phyloP scores from a whole-genome alignment of 768 basidiomycete species.

The Rhizopogon salebrosus region DNA sequence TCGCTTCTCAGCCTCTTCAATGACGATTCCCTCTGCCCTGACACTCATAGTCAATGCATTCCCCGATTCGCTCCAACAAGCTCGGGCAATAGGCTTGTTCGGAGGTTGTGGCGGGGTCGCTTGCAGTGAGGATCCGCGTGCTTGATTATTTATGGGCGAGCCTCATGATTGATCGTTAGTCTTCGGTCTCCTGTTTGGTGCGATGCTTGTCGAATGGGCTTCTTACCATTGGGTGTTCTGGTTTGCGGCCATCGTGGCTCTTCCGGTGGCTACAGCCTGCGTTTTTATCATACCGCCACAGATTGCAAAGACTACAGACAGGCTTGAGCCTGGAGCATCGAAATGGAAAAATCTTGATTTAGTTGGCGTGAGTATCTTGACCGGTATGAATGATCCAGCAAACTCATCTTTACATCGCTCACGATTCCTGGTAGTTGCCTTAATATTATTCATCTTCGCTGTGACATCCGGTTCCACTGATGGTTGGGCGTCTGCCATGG shows the following conservation, averaged over 20 bases:
- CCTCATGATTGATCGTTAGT: constrained; percentile 19
- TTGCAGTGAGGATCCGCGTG: constrained; percentile 27
- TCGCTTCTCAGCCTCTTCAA: constrained; percentile 32
- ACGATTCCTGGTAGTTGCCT: constrained; percentile 12
- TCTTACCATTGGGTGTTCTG: constrained; percentile 53
- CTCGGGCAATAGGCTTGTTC: constrained; percentile 42
- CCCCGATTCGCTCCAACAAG: constrained; percentile 41
- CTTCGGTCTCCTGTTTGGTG: constrained; percentile 39
- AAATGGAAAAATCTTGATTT: constrained; percentile 32
- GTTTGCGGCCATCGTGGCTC: constrained; percentile 35
- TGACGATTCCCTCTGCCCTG: constrained; percentile 49
- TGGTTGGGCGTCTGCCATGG: constrained; percentile 43
- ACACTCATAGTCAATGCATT: constrained; percentile 46
- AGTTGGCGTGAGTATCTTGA: constrained; percentile 33
- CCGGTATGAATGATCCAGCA: constrained; percentile 18
- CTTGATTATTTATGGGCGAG: not conserved
- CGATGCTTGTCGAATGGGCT: constrained; percentile 33
- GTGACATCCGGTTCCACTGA: constrained; percentile 41
- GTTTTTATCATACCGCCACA: constrained; percentile 30
- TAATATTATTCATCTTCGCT: constrained; percentile 34
- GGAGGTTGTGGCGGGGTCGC: constrained; percentile 42
- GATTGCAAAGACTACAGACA: constrained; percentile 1
- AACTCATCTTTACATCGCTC: not conserved
- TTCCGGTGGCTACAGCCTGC: constrained; percentile 26
- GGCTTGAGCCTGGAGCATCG: not conserved